Base-by-base conservation (phyloP, 352 stramenopile species). In the Pythium scleroteichum region DNA sequence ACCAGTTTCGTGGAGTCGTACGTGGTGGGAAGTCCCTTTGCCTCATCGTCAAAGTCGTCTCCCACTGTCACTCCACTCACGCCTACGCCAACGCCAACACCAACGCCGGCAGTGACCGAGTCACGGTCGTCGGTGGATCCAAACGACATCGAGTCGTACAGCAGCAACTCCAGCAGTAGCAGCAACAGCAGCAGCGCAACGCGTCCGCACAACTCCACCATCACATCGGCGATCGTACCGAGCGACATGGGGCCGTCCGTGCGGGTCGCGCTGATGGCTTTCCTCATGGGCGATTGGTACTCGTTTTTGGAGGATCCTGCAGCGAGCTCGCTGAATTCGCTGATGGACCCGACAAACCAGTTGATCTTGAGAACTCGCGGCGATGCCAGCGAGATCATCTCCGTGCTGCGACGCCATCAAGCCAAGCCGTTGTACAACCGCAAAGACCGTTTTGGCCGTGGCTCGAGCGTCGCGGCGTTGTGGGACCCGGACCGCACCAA, bases 1-100 rank as follows among this genome's bases (percentile, higher is more conserved):
- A 12, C 29, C 9, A 17, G 39, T 2, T 81, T 81, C 38, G 66
- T 78, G 32, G 27, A 69, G 8, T 53, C 56, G 12, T 69, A 75
- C 56, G 54, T 67, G 14, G 53, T 49, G 9, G 64, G 51, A 1
- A n/a, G 27, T 20, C 32, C 22, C 4, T 50, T 41, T 10, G 38
- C 16, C 1, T 33, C 17, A 10, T 35, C 53, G 20, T 32, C 27
- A 14, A 40, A 13, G 19, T 14, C 39, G 1, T 16, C 59, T 0
- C 2, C 59, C 9, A 33, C 4, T 2, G 13, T 33, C 1, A 14
- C 38, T 35, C 24, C 38, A 7, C 2, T 44, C 16, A 44, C 48
- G 7, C 6, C 59, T 8, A 16, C 22, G n/a, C n/a, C 42, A 24
- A 17, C 38, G 6, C 29, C 22, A 17, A 29, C 59, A 13, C 23